Base-by-base conservation (phyloP, 768 basidiomycete genomes). In the Lactarius pseudohatsudake region DNA sequence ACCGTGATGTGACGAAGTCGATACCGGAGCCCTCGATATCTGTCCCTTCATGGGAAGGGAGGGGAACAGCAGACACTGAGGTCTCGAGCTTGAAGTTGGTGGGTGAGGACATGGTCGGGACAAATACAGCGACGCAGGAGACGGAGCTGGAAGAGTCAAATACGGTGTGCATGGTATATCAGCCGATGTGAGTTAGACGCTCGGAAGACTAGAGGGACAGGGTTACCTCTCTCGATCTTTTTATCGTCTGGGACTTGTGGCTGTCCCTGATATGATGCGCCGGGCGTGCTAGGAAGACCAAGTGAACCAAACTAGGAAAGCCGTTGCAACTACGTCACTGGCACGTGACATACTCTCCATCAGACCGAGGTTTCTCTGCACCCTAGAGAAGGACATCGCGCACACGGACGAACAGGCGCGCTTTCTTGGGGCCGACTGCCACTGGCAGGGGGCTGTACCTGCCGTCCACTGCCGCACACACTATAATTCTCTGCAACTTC, bases 1-100 rank as follows among this genome's bases (percentile, higher is more conserved):
- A 89, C 73, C 88, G 86, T 60, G 88, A 86, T 11, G 84, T 79
- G 77, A 82, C 84, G 71, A 78, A 76, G 78, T 84, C 77, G 63
- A 80, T 72, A 43, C 77, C 74, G 20, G 75, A 64, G 69, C 67
- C 64, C 58, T 75, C 68, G 69, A 72, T 72, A n/a, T 72, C 72
- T 34, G 66, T 65, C 13, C 72, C 65, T 59, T 68, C 66, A 55
- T 72, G 71, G 67, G 66, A 50, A 34, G 8, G 41, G 57, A 26
- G 8, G 61, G 61, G 47, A 18, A 58, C 30, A 22, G n/a, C 1
- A 6, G 67, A 64, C n/a, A 54, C 18, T 28, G 57, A 57, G 18
- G 41, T 16, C 36, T 68, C 61, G 41, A 59, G 61, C 18, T 36
- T 64, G 36, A 56, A 61, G 70, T 58, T 72, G 65, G 65, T 70